Base-by-base conservation (phyloP, 129 eudicot species). In the Centaurea solstitialis region DNA sequence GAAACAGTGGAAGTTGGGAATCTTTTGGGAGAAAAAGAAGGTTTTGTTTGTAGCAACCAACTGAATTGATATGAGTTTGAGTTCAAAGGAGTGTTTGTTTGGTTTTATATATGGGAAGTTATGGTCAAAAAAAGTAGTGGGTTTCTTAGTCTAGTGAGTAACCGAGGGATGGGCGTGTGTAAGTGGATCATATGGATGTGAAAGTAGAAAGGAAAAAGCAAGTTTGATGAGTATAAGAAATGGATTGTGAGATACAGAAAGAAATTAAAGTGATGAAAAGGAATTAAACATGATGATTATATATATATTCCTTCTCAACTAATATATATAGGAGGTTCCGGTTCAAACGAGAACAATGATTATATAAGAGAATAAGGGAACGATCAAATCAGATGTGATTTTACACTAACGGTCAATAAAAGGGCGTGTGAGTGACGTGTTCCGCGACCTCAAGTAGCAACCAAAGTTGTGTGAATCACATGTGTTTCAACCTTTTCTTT, bases 81-180 rank as follows among this genome's bases (percentile, higher is more conserved):
- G 43, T 75, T 75, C 8, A 21, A n/a, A 40, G 70, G 78, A 71
- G 62, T 33, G 57, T 57, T 40, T 24, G 86, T 70, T 47, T 82
- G 81, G 74, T 40, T 77, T 59, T 82, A 82, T 82, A 82, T 71
- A 82, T 81, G 76, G 71, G 33, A 76, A 61, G 35, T 39, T 59
- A 59, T 57, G 65, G n/a, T 69, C 20, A 45, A 64, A 59, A 72
- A 20, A 18, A 15, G 26, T 77, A 71, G 86, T 77, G 86, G 74
- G 73, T 77, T 83, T 9, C 86, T 83, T 83, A 72, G 50, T 76
- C 37, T 43, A 76, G 79, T 83, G 86, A 78, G 78, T 33, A 69
- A 83, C 74, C 68, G 73, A 83, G 78, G 68, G 76, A 43, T 71
- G 78, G 85, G 86, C 4, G 73, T 23, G 73, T 76, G 23, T 69